Evolutionary conservation across 2,329 filamentous ascomycete genomes (phyloP).

Genomic region (Epichloe coenophiala): DNA sequence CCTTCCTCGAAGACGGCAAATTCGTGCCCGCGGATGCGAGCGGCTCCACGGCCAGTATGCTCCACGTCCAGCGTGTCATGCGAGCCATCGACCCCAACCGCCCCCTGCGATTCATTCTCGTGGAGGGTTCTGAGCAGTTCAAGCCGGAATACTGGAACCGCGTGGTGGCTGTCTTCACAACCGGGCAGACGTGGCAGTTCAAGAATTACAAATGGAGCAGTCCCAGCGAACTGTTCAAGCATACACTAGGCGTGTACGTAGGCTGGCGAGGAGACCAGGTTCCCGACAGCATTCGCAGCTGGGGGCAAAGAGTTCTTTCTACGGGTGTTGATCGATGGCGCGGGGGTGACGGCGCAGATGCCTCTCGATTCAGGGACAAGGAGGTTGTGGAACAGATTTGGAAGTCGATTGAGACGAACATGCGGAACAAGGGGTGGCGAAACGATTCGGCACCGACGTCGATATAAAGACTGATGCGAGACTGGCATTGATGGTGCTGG

Average conservation of each 20-base stretch:
- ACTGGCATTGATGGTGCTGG: not conserved
- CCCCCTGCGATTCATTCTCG: conserved; percentile 84
- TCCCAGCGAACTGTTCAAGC: conserved; percentile 76
- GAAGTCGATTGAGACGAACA: conserved; percentile 75
- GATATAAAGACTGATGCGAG: conserved; percentile 22
- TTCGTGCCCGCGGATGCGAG: conserved; percentile 66
- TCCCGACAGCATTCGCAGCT: conserved; percentile 65
- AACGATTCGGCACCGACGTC: conserved; percentile 52
- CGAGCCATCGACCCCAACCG: conserved; percentile 55
- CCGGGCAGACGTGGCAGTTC: conserved; percentile 96
- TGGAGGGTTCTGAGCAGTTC: conserved; percentile 87
- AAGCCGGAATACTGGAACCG: conserved; percentile 96
- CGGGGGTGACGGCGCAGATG: conserved; percentile 34
- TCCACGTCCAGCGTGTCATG: conserved; percentile 70
- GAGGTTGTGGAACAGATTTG: conserved; percentile 91
- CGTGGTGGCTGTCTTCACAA: conserved; percentile 93
- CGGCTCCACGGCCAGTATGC: conserved; percentile 59
- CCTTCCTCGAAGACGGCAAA: conserved; percentile 75
- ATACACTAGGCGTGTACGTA: conserved; percentile 77
- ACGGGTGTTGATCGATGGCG: conserved; percentile 79
- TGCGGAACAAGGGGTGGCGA: conserved; percentile 75
- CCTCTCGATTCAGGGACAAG: conserved; percentile 66
- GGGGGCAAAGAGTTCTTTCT: conserved; percentile 72
- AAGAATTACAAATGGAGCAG: conserved; percentile 95
- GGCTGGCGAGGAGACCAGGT: conserved; percentile 78